Evolutionary conservation across 164 flowering plant species (phyloP).

Genomic region (Aristolochia californica): DNA sequence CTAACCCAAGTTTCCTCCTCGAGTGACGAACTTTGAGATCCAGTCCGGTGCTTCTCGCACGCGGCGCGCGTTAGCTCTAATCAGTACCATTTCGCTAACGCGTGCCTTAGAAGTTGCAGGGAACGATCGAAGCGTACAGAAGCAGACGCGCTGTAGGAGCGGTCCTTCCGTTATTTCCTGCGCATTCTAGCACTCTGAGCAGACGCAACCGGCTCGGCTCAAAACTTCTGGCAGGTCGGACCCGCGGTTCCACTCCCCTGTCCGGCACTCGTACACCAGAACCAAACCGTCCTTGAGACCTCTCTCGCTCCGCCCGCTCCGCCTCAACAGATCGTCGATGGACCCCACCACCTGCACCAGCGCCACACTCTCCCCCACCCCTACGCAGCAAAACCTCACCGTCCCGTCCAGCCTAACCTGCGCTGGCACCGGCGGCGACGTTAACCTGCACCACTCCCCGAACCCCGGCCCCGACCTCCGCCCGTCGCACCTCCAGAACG

Average conservation of each 20-base stretch:
- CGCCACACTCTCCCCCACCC: constrained; percentile 46
- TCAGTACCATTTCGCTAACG: not conserved
- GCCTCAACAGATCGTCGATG: constrained; percentile 58
- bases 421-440: constrained; percentile 59
- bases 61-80: not conserved
- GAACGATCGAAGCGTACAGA: no score
- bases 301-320: constrained; percentile 53
- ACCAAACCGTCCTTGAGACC: constrained; percentile 62
- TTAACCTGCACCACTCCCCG: constrained; percentile 71
- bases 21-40: no score
- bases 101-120: no score
- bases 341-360: constrained; percentile 63
- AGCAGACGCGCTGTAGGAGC: no score
- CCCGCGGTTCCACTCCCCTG: constrained; percentile 67
- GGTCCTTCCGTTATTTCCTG: no score
- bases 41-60: no score
- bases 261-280: constrained; percentile 40
- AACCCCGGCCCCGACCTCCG: constrained; percentile 27
- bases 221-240: constrained; percentile 59
- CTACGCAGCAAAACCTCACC: constrained; percentile 68
- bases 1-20: no score
- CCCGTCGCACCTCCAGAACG: constrained; percentile 74
- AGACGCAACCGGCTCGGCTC: constrained; percentile 66
- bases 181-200: constrained; percentile 43
- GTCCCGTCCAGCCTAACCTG: constrained; percentile 58